phyloP scores from a whole-genome alignment of 106 monocot species.

The Iris macrosiphon region DNA sequence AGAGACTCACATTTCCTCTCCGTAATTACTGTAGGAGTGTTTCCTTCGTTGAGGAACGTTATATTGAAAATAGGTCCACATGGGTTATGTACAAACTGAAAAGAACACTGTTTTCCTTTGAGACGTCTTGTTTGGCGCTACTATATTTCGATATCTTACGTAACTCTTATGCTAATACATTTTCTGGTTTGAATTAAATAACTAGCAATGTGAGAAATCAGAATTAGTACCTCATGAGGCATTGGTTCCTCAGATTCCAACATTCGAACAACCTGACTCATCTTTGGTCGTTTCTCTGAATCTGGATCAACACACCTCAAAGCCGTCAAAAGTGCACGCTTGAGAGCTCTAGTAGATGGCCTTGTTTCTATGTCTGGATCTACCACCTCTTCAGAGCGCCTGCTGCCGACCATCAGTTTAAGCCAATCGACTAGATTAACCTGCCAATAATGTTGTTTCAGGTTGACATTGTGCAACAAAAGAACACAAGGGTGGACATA shows the following conservation, averaged over 20 bases:
- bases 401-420: conserved; percentile 90
- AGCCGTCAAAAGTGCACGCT: conserved; percentile 80
- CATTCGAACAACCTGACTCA: conserved; percentile 95
- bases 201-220: conserved; percentile 2
- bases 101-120: too few species aligned
- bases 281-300: conserved; percentile 90
- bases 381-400: conserved; percentile 80
- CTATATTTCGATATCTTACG: too few species aligned
- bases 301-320: conserved; percentile 95
- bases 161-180: too few species aligned
- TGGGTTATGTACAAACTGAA: too few species aligned
- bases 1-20: too few species aligned
- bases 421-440: conserved; percentile 98
- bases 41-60: too few species aligned
- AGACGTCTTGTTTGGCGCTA: too few species aligned
- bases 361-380: conserved; percentile 69
- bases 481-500: too few species aligned
- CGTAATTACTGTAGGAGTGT: too few species aligned
- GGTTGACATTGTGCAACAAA: too few species aligned
- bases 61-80: too few species aligned
- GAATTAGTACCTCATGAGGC: conserved; percentile 50
- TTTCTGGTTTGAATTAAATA: too few species aligned
- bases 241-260: conserved; percentile 85
- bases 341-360: conserved; percentile 85
- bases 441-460: conserved; percentile 25